Conservation (phyloP, 345 rosid species). For the Excoecaria agallocha region DNA sequence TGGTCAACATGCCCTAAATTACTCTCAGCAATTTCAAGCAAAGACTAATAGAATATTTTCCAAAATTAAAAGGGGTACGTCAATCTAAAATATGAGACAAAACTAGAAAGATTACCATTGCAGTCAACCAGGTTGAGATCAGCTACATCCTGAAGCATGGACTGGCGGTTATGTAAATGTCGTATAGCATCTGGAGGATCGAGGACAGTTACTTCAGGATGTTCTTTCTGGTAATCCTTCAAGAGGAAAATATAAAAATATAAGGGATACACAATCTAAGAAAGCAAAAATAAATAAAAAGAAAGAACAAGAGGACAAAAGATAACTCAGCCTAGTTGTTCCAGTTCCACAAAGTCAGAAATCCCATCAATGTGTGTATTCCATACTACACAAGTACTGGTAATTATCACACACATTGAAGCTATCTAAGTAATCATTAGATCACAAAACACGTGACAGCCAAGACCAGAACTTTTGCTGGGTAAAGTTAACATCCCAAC, state of each 20-base stretch:
- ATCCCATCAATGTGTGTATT: neutral
- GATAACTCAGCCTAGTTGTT: neutral
- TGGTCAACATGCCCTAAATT: constrained; percentile 13
- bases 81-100: neutral
- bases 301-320: neutral
- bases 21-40: constrained; percentile 7
- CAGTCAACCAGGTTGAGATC: constrained; percentile 59
- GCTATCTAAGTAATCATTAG: neutral
- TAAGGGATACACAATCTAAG: neutral
- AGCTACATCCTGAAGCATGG: constrained; percentile 83
- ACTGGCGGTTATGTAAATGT: constrained; percentile 66
- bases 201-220: constrained; percentile 76
- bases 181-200: constrained; percentile 85
- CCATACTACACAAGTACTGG: neutral
- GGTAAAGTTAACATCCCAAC: neutral
- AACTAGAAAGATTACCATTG: constrained; percentile 41
- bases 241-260: constrained; percentile 24
- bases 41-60: neutral
- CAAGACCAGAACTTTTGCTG: neutral
- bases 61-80: neutral
- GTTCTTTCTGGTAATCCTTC: constrained; percentile 68
- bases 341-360: neutral
- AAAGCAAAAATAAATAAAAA: neutral
- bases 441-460: neutral
- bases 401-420: neutral